Base-by-base conservation (phyloP, 345 rosid genomes). In the Citrus reticulata region DNA sequence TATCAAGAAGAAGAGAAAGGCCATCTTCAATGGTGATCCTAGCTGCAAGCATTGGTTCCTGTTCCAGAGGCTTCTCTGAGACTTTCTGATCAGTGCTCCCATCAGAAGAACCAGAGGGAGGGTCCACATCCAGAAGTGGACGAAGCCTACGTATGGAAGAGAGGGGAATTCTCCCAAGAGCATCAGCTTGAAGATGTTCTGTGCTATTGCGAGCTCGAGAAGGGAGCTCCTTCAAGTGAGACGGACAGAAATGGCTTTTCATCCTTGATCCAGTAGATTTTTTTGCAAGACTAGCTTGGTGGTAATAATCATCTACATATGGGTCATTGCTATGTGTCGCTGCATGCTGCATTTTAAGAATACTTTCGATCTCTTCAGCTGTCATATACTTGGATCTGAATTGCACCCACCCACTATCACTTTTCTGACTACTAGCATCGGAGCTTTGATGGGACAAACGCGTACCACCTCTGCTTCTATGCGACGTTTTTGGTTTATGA, bases 21-120 rank as follows among this genome's bases (percentile, higher is more conserved):
- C 89, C 84, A 85, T 96, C 99, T 87, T 96, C 99, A 55, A 94
- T 84, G 32, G 98, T 89, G 75, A 96, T 87, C 51, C 99, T 92
- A 75, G 99, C 99, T 24, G 99, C 99, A 83, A 96, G 93, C 88
- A 96, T 87, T 46, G 99, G 99, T 70, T 96, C 99, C 80, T 91
- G 89, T 75, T 96, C 99, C 55, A 96, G 80, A 81, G 95, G 95
- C 87, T 84, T 94, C 81, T 91, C 98, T 30, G 87, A 74, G 72
- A 81, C 86, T 20, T 84, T 84, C 71, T 86, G 92, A 30, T 93
- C 93, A 34, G 88, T 72, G 70, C 77, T 91, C 70, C 92, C 93
- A 82, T 90, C 91, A 57, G 68, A 86, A 49, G 87, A 85, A 78
- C 76, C 81, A 59, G 88, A 81, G 13, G 89, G 86, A 79, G 91